Evolutionary conservation across 352 stramenopile genomes (phyloP), one percentile per base, ranked within the genome.

Genomic region (Saprolegnia parasitica): DNA sequence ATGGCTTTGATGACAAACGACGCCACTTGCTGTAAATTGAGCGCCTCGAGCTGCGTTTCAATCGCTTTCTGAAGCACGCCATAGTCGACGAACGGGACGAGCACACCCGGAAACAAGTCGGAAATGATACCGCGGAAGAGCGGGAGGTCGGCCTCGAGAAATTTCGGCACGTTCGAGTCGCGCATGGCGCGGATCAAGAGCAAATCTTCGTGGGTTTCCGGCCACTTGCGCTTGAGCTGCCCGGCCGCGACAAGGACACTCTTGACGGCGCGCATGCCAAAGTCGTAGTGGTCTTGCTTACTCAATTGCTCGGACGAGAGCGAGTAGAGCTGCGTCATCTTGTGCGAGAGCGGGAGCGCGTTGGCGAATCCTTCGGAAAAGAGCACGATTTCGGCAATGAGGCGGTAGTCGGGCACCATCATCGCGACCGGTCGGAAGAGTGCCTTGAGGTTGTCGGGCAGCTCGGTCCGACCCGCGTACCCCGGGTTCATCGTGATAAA

Each of bases 401-500:
- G 65, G 4, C 93, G 84, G 50, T 98, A 98, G 64, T 98, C 93
- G 4, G 93, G 93, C 24, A 98, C 91, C 93, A 98, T 98, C 89
- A 98, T 97, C 4, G 92, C 93, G 23, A 98, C 92, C 0, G 93
- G 93, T 5, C 93, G 84, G 67, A 98, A 98, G 9, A 98, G 72
- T 29, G 92, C 89, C 73, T 98, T 98, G n/a, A 98, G 77, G 52
- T 98, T 97, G 46, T 98, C 93, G 0, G 93, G 93, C 5, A 98
- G 74, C 71, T 97, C 92, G 0, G 93, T 97, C 1, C 93, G 87
- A 0, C 92, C 93, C 24, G 92, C 90, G 61, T 98, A 98, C 0
- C 93, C 93, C 8, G 93, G 93, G 62, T 98, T 98, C 93, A 98
- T 98, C 1, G 93, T 98, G 71, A 98, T 98, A 64, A 98, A 98